Percentiles rank a stretch among this genome's conserved stretches.
Conservation (phyloP, 352 stramenopile genomes). For the Phytophthora lateralis region DNA sequence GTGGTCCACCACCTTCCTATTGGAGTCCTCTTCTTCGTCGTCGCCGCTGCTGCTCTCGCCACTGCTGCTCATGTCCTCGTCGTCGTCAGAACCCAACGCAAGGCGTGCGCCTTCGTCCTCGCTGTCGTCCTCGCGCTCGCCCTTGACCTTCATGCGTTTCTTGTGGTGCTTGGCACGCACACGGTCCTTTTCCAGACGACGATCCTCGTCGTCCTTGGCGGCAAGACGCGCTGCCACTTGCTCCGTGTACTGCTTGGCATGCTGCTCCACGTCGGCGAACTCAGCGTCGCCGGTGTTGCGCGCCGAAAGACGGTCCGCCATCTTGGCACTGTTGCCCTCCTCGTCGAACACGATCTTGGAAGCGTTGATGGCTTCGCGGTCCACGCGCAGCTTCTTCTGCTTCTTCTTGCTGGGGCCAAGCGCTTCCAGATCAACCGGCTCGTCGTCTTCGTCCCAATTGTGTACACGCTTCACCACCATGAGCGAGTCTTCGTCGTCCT, state of each 20-base stretch:
- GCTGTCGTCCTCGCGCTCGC: constrained; percentile 62
- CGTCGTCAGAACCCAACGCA: constrained; percentile 47
- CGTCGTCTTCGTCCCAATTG: constrained; percentile 73
- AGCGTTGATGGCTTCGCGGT: constrained; percentile 66
- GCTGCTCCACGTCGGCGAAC: constrained; percentile 71
- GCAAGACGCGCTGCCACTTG: constrained; percentile 72
- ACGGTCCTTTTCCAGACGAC: constrained; percentile 83
- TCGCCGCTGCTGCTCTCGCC: constrained; percentile 37
- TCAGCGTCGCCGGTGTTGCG: constrained; percentile 44
- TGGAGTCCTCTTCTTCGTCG: constrained; percentile 37
- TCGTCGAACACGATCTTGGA: constrained; percentile 96
- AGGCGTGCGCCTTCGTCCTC: constrained; percentile 37
- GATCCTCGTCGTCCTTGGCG: constrained; percentile 83
- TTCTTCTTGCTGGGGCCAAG: constrained; percentile 68
- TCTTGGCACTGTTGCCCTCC: constrained; percentile 85
- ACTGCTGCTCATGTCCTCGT: constrained; percentile 42
- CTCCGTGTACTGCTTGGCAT: constrained; percentile 67
- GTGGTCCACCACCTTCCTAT: constrained; percentile 53
- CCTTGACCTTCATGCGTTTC: constrained; percentile 86
- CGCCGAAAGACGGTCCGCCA: constrained; percentile 65
- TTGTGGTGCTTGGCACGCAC: constrained; percentile 91
- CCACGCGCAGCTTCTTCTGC: constrained; percentile 87
- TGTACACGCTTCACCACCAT: constrained; percentile 94
- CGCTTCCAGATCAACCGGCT: constrained; percentile 65
- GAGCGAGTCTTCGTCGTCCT: constrained; percentile 90